Evolutionary conservation across 768 basidiomycete genomes (phyloP).

Genomic region (Trametes coccinea): DNA sequence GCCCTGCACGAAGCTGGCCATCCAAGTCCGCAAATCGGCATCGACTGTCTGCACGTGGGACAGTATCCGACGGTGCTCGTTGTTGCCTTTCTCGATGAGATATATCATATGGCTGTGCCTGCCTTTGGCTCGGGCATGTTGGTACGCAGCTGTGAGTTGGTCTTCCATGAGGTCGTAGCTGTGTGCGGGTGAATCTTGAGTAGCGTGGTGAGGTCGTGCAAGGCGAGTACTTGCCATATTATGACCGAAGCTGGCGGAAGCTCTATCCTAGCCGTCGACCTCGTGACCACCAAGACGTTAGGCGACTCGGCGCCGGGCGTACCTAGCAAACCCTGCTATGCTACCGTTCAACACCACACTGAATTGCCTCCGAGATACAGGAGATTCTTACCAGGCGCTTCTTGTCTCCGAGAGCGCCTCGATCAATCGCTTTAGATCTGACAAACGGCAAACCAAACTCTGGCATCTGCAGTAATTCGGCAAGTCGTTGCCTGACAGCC

Average conservation of each 20-base stretch:
- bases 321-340: conserved; percentile 49
- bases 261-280: conserved; percentile 59
- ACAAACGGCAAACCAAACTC: conserved; percentile 7
- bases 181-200: background rate
- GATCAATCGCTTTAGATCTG: conserved; percentile 1
- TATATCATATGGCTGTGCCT: conserved; percentile 57
- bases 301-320: conserved; percentile 54
- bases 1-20: conserved; percentile 42
- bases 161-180: conserved; percentile 67
- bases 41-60: conserved; percentile 42
- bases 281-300: conserved; percentile 66
- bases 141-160: conserved; percentile 58
- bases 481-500: conserved; percentile 54
- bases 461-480: background rate
- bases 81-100: conserved; percentile 62
- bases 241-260: conserved; percentile 58
- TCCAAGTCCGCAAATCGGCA: conserved; percentile 50
- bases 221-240: conserved; percentile 51
- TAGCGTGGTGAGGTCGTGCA: background rate
- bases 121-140: conserved; percentile 48
- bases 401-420: background rate
- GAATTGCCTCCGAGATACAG: background rate
- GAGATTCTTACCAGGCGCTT: background rate
- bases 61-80: conserved; percentile 54
- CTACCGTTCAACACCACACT: background rate